Base-by-base conservation (phyloP, 352 stramenopile species). In the Phytophthora syringae region DNA sequence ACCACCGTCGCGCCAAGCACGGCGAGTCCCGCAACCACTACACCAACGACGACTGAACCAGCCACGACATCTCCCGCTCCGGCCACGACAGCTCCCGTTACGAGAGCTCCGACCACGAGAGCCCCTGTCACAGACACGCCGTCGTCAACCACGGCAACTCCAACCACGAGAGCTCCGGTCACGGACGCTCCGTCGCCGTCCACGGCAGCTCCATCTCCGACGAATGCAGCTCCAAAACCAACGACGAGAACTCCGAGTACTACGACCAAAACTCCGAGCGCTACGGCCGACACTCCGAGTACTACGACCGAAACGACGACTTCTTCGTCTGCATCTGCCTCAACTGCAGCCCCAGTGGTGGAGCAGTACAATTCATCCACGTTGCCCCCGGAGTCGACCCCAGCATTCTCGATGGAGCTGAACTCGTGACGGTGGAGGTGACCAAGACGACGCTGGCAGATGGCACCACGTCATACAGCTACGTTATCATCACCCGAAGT, bases 401-500 rank as follows among this genome's bases (percentile, higher is more conserved):
- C 1, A 84, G 57, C 18, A 66, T 79, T 22, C 72, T 84, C 16
- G 51, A 65, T 10, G 76, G 72, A 9, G 67, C 65, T 13, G 53
- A 80, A 21, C 72, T 84, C 39, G 61, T 79, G 7, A 56, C 51
- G 4, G 72, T 84, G 16, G 66, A 81, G 22, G 67, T 75, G n/a
- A 79, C 72, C 3, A 70, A 67, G 36, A 74, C 64, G 21, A 76
- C 67, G 22, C 57, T 60, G 1, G 52, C 34, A 9, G 47, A 79
- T 18, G 72, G 69, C 27, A 70, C 67, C 22, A 77, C 57, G 2
- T 64, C 60, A 2, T 67, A 77, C 58, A 77, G 48, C 52, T 84
- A 84, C 57, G 74, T 69, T 27, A 72, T 84, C 59, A 62, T 84
- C 61, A 72, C 76, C 11, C 69, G 62, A 53, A 72, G 61, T 18